These are phyloP conservation scores for Pseudovirgaria hyperparasitica DNA, from an alignment of 2,329 filamentous ascomycete genomes.

Conservation along the genomic window DNA sequence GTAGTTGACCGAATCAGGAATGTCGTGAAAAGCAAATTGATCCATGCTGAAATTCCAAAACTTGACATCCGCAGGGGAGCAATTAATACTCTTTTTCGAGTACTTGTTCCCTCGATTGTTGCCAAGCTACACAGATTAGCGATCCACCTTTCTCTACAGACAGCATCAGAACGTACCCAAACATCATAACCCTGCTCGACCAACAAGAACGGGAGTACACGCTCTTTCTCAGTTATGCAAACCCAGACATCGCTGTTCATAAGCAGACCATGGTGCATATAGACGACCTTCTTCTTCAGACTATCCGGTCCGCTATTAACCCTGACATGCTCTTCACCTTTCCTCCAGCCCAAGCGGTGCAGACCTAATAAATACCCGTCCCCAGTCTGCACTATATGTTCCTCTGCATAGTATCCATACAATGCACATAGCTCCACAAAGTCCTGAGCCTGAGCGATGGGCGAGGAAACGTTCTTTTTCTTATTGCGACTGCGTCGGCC, in stretches of 20 bases:
- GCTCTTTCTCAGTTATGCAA: slow-evolving; percentile 72
- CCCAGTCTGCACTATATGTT: slow-evolving; percentile 87
- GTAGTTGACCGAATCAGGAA: slow-evolving; percentile 87
- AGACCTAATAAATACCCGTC: slow-evolving; percentile 89
- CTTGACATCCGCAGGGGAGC: slow-evolving; percentile 57
- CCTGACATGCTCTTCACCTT: slow-evolving; percentile 64
- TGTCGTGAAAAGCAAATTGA: slow-evolving; percentile 95
- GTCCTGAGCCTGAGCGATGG: slow-evolving; percentile 75
- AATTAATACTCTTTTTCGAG: slow-evolving; percentile 79
- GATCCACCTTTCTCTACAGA: not conserved
- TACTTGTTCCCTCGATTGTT: slow-evolving; percentile 99
- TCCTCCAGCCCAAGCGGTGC: slow-evolving; percentile 73
- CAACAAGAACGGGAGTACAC: slow-evolving; percentile 77
- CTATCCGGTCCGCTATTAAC: slow-evolving; percentile 62
- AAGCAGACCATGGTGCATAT: slow-evolving; percentile 87
- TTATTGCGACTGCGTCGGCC: slow-evolving; percentile 54
- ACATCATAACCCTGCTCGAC: slow-evolving; percentile 91
- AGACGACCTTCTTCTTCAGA: slow-evolving; percentile 72
- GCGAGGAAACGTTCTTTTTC: slow-evolving; percentile 61
- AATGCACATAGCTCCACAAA: slow-evolving; percentile 89
- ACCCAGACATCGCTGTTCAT: slow-evolving; percentile 99
- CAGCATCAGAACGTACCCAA: slow-evolving; percentile 49
- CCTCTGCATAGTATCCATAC: slow-evolving; percentile 86
- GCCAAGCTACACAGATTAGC: slow-evolving; percentile 49
- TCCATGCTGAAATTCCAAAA: slow-evolving; percentile 99